Base-by-base conservation (phyloP, 225 moss, liverwort and hornwort species). In the Straminergon stramineum region DNA sequence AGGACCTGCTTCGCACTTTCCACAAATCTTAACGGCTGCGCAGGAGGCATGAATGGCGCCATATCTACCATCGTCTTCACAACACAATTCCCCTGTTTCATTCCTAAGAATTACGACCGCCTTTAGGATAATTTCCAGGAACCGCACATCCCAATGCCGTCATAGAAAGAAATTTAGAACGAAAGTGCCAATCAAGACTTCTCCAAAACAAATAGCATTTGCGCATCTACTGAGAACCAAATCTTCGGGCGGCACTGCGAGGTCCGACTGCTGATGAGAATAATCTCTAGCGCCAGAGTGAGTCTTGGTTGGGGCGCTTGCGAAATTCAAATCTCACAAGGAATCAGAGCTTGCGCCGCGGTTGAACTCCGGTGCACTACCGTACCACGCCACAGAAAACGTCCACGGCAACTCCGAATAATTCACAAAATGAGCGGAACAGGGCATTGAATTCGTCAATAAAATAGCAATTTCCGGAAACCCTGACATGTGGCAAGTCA, bases 1-100 rank as follows among this genome's bases (percentile, higher is more conserved):
- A 93, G 85, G 83, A 93, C 83, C 35, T 86, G 85, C 60, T 90
- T 93, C n/a, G 86, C 52, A 62, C 93, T 91, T 88, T 88, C 84
- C 43, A 88, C 75, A 84, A 93, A 90, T 26, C 17, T 79, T 18
- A 67, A 5, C 17, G 34, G 57, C 79, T 60, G 79, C 77, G n/a
- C 85, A 69, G 43, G 5, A 43, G 88, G 88, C 74, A 62, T 32
- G 48, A 39, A 73, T 13, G 86, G 90, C 27, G 61, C 80, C 87
- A 87, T 79, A 55, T 84, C 75, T 73, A 77, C 73, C 88, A 71
- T 87, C 52, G 83, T 35, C 75, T 92, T 90, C 32, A 79, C 83
- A 63, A 51, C 52, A 67, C 22, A 53, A 51, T 74, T 74, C 43
- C 84, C 87, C 51, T 74, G 62, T 75, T 87, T 87, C 86, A 87